A percentile compares a stretch with the other conserved stretches of the same genome.
Evolutionary conservation across 176 grass and related monocot genomes (phyloP).

Genomic region (Poa pratensis): DNA sequence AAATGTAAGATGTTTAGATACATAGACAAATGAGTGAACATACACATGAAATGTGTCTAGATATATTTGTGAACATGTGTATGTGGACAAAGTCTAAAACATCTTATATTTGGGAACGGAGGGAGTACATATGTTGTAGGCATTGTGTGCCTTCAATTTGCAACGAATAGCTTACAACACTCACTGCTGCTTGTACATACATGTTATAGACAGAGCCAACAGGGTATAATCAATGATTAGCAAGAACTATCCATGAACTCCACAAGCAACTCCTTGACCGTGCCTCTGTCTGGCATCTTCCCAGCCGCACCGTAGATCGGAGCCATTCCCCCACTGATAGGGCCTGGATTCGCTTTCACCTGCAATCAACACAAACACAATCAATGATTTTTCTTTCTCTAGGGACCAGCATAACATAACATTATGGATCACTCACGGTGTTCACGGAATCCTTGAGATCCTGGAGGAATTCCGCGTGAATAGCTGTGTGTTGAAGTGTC

Average conservation of each 20-base stretch:
- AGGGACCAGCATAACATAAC: not conserved
- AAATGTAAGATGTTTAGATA: too few species aligned
- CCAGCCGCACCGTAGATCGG: constrained; percentile 90
- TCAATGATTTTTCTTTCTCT: not conserved
- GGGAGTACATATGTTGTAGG: not conserved
- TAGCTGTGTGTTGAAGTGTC: constrained; percentile 77
- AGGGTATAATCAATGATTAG: constrained; percentile 37
- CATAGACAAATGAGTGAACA: too few species aligned
- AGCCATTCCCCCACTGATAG: constrained; percentile 76
- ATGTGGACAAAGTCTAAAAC: too few species aligned
- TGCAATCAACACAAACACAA: constrained; percentile 19
- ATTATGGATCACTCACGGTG: constrained; percentile 62
- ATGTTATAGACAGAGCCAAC: not conserved
- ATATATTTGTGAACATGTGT: too few species aligned
- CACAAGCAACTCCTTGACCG: constrained; percentile 80
- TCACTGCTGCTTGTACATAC: not conserved
- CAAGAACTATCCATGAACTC: constrained; percentile 97
- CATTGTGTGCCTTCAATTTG: not conserved
- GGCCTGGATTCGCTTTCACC: constrained; percentile 92
- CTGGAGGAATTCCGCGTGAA: constrained; percentile 64
- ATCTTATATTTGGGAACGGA: too few species aligned
- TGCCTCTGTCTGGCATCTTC: constrained; percentile 99
- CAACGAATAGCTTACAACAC: not conserved
- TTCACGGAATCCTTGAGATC: constrained; percentile 71
- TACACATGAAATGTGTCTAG: too few species aligned